Percentiles rank a stretch among this genome's conserved stretches.
Evolutionary conservation across 2,329 filamentous ascomycete genomes (phyloP).

Genomic region (Fusarium austroafricanum): DNA sequence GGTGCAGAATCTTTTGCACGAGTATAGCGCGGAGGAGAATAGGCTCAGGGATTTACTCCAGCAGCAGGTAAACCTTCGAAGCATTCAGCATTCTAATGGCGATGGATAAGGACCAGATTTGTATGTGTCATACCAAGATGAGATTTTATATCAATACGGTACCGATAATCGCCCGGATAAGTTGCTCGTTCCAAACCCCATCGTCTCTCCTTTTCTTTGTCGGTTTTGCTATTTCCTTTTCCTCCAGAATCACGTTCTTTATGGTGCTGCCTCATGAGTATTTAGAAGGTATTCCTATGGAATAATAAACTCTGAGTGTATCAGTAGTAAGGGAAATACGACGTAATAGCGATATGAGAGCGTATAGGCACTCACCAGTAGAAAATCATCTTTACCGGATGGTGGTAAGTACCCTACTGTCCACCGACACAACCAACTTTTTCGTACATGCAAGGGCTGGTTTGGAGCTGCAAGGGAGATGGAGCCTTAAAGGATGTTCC

Average conservation of each 20-base stretch:
- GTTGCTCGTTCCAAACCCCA: not conserved
- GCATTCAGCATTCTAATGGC: not conserved
- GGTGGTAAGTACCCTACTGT: not conserved
- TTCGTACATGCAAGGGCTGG: too few species aligned
- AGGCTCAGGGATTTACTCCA: not conserved
- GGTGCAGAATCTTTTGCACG: not conserved
- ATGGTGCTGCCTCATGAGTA: not conserved
- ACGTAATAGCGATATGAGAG: not conserved
- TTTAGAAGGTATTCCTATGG: not conserved
- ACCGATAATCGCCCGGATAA: not conserved
- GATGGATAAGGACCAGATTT: not conserved
- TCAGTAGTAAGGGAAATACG: not conserved
- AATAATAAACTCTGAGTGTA: not conserved
- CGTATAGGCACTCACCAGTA: not conserved
- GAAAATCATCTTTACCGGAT: not conserved
- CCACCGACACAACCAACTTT: not conserved
- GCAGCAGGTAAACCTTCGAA: slow-evolving; percentile 1
- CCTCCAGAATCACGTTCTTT: not conserved
- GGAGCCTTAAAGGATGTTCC: not conserved
- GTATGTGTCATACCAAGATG: not conserved
- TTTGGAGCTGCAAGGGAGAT: not conserved
- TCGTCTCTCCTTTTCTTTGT: not conserved
- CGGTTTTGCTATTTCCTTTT: not conserved
- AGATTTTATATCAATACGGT: not conserved
- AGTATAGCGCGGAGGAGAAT: not conserved